Evolutionary conservation across 192 early-diverging fungal genomes (phyloP), one percentile per base, ranked within the genome.

Genomic region (Spizellomyces punctatus): DNA sequence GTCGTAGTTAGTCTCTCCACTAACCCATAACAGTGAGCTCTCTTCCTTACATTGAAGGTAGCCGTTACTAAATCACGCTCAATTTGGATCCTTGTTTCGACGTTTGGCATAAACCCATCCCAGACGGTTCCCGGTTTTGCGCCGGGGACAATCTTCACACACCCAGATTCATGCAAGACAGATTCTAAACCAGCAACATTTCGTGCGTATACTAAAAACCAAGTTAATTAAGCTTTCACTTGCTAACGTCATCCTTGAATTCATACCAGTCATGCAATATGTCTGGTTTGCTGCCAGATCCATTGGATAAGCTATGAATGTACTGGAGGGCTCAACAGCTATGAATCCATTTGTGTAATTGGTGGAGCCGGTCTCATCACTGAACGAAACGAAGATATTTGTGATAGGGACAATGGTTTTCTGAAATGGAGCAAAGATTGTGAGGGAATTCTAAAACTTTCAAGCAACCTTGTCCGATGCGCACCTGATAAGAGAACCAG

Each of bases 111-210:
- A 41, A 16, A 14, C 8, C 63, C 63, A 46, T 45, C 44, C n/a
- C 46, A 45, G 43, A 64, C 63, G 43, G n/a, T n/a, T 10, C 63
- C 63, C 1, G 63, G 63, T 21, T 64, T 64, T n/a, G 63, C 21
- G 2, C 63, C 63, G 41, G 8, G 42, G 17, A 64, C 16, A n/a
- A 46, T 46, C 10, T 17, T 46, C 36, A 46, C 44, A 46, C 63
- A 22, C 1, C 21, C 63, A 10, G 63, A 1, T 10, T 41, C 10
- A 10, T 45, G 14, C 1, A 1, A n/a, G 10, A 45, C 36, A 36
- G 63, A 45, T 46, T 46, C 4, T 14, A 27, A 16, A 10, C 63
- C 63, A 46, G 63, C 63, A 3, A 46, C 44, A 64, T 6, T 64
- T 14, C 16, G 42, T 45, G 10, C 63, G 44, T 22, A 64, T 16